Conservation (phyloP, 208 protist species). For the Lotmaria passim region DNA sequence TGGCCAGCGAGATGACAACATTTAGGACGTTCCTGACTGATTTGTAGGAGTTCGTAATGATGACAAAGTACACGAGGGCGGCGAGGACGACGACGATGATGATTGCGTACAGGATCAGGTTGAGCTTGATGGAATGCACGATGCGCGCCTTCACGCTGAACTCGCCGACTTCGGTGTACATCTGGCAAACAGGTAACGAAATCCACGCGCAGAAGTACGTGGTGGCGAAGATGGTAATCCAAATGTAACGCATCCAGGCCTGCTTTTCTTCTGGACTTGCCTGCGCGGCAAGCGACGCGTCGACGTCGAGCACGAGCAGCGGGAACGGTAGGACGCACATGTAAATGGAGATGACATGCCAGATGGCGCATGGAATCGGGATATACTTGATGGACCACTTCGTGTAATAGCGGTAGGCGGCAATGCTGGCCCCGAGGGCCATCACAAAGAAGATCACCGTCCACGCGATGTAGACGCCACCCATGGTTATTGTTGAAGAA, state of each 20-base stretch:
- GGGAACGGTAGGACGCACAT: constrained; percentile 84
- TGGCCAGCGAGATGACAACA: constrained; percentile 84
- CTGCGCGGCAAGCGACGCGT: constrained; percentile 59
- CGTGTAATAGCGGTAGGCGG: constrained; percentile 85
- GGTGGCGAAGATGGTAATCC: constrained; percentile 85
- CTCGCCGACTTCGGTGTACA: constrained; percentile 85
- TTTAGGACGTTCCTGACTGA: constrained; percentile 62
- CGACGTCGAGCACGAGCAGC: constrained; percentile 88
- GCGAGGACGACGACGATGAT: constrained; percentile 67
- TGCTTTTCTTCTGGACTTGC: constrained; percentile 13
- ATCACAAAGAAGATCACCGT: constrained; percentile 80
- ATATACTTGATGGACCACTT: constrained; percentile 72
- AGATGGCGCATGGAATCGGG: constrained; percentile 63
- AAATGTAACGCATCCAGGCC: constrained; percentile 81
- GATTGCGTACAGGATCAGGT: constrained; percentile 85
- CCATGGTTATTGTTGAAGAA: constrained; percentile 33
- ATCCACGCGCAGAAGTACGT: constrained; percentile 90
- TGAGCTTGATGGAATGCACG: constrained; percentile 70
- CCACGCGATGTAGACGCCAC: constrained; percentile 48
- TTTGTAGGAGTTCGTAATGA: constrained; percentile 78
- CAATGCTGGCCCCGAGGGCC: constrained; percentile 51
- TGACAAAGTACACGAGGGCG: constrained; percentile 78
- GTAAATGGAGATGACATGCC: constrained; percentile 79
- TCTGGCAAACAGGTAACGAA: constrained; percentile 84
- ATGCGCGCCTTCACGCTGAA: constrained; percentile 72